Conservation (phyloP, 768 basidiomycete genomes). For the Russula sp. region DNA sequence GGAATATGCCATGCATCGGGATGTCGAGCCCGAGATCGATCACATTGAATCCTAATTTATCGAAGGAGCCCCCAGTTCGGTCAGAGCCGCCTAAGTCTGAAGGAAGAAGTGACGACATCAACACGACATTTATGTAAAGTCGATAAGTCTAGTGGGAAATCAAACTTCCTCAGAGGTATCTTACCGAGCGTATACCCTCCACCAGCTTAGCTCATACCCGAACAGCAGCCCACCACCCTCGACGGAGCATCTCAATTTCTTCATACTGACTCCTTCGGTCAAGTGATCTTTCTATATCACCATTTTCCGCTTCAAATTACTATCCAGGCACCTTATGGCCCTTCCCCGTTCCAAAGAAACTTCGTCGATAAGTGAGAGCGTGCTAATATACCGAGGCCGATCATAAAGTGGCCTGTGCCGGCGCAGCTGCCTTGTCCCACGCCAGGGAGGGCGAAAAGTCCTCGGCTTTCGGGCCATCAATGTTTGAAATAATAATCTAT, state of each 20-base stretch:
- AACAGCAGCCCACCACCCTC: background rate
- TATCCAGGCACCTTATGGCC: conserved; percentile 6
- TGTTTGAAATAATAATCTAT: background rate
- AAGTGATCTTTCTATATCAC: background rate
- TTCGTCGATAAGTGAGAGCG: background rate
- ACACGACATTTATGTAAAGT: conserved; percentile 20
- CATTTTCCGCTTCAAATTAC: background rate
- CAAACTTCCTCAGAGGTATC: background rate
- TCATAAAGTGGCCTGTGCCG: background rate
- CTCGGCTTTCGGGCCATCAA: conserved; percentile 15
- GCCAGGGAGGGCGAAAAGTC: background rate
- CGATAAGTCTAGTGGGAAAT: conserved; percentile 6
- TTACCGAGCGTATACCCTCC: background rate
- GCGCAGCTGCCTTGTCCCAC: background rate
- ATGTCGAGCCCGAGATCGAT: conserved; percentile 13
- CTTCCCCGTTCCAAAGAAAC: background rate
- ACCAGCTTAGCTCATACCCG: background rate
- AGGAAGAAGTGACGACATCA: background rate
- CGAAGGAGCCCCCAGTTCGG: background rate
- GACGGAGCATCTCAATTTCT: background rate
- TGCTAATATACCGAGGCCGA: conserved; percentile 13
- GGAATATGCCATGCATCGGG: conserved; percentile 19
- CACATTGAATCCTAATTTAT: background rate
- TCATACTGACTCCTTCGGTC: background rate
- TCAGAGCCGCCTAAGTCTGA: background rate